Base-by-base conservation (phyloP, 441 rosid species). In the Gossypium trilobum region DNA sequence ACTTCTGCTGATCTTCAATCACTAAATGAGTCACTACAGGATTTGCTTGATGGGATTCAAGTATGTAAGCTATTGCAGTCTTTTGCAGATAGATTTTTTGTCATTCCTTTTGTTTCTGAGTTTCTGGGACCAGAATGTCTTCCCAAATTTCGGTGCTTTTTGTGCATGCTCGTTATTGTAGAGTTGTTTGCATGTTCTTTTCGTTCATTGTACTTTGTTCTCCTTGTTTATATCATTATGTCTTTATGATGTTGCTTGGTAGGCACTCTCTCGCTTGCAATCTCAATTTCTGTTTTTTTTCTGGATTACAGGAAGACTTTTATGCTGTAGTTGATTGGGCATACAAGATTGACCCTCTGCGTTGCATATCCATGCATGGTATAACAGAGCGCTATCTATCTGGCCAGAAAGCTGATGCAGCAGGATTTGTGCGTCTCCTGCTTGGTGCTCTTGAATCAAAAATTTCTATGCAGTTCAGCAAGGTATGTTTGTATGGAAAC, bases 311-410 rank as follows among this genome's bases (percentile, higher is more conserved):
- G 99, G 98, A 95, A 80, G 99, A 95, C 82, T 95, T 95, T 75
- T 93, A 88, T 84, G 98, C 98, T 78, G 97, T 95, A 71, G 97
- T 95, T 78, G 99, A 95, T 83, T 95, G 99, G 99, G 99, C 99
- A 50, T 95, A 90, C 86, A 95, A 91, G 84, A 87, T 91, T 59
- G 99, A 95, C 79, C 99, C 99, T 73, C 80, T 95, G 59, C 94
- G 97, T 48, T 93, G 99, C 88, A 93, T 95, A 86, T 93, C 99
- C 70, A 93, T 95, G 98, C 97, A 93, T 85, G 99, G 99, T 73
- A 91, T 89, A 78, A 95, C 99, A 55, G 99, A 95, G 79, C 87
- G 91, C 48, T 95, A 91, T 80, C 93, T 93, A 51, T 93, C 97
- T 80, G 98, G 97, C 75, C 99, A 93, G 83, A 95, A 93, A 88